Base-by-base conservation (phyloP, 2,329 filamentous ascomycete genomes). In the Xylariaceae sp. region DNA sequence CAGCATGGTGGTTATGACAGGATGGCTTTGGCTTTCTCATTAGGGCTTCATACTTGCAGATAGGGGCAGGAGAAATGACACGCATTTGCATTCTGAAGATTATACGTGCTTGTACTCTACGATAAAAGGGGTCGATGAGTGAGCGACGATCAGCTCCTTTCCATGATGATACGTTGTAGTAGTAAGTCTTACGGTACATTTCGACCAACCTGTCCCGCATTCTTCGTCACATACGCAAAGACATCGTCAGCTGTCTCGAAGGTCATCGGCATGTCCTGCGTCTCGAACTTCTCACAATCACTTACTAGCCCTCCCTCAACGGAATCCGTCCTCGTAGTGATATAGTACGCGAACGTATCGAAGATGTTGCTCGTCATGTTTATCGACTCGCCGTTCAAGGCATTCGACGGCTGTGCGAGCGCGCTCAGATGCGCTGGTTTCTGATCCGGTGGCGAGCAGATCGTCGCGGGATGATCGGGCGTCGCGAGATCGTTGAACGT, bases 401-500 rank as follows among this genome's bases (percentile, higher is more conserved):
- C 37, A 54, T 54, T 65, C 3, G 1, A 52, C 3, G 58, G 59
- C 34, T 54, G 30, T 1, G 53, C 34, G 2, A 65, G 34, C 11
- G 45, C 47, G 47, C 41, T 17, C 34, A 60, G 48, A 4, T 58
- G 44, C 9, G 55, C 23, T 1, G 37, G 47, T 41, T 7, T 48
- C 50, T 8, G 50, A 51, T 66, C 63, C 1, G 58, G 61, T 18
- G 64, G 64, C 10, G 64, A 65, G 53, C 64, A 66, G 51, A 66
- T 58, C 1, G 55, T 57, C 0, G 54, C 64, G 5, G 64, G 64
- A 4, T 5, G 37, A 2, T 56, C 41, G 0, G 64, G 61, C 10
- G 63, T 62, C 10, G 59, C 64, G 50, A 65, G 64, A 34, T 65
- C 53, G n/a, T 50, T 53, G 44, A 66, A 66, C 0, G 64, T 62